Evolutionary conservation across 345 rosid genomes (phyloP).

Genomic region (Balakata baccata): DNA sequence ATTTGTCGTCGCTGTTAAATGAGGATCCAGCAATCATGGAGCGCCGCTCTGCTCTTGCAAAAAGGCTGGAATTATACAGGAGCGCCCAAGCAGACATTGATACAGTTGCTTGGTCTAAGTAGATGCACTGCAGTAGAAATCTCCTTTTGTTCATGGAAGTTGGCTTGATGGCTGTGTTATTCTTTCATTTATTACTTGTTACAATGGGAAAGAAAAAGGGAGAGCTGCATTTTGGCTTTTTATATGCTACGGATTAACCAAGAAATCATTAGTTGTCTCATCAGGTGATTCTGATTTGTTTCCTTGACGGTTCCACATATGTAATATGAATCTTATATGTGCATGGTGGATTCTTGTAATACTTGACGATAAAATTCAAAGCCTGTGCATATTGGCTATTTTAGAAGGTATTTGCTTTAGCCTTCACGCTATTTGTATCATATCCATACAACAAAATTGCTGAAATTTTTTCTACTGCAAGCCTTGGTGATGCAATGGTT

Average conservation of each 20-base stretch:
- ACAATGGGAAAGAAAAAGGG: not conserved
- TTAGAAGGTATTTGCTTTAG: not conserved
- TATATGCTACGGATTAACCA: constrained; percentile 1
- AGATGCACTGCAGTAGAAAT: constrained; percentile 8
- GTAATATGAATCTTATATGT: not conserved
- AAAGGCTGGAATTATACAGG: constrained; percentile 88
- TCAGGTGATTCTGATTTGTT: constrained; percentile 15
- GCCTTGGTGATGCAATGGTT: too few relatives aligned
- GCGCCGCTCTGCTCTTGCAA: constrained; percentile 73
- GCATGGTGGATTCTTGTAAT: not conserved
- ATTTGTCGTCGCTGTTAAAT: constrained; percentile 70
- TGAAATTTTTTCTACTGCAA: too few relatives aligned
- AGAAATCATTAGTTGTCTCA: constrained; percentile 8
- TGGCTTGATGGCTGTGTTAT: constrained; percentile 19
- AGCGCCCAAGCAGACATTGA: constrained; percentile 91
- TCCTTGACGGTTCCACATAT: constrained; percentile 2
- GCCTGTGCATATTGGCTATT: not conserved
- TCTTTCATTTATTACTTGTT: constrained; percentile 27
- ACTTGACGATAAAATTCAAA: not conserved
- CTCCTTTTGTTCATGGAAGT: not conserved
- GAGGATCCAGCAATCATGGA: constrained; percentile 99
- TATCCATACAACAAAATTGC: too few relatives aligned
- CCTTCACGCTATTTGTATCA: too few relatives aligned
- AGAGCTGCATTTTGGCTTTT: constrained; percentile 6
- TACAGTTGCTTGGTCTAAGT: constrained; percentile 95